These are phyloP conservation scores for Scedosporium apiospermum DNA, from an alignment of 2,329 filamentous ascomycete species.

Conservation along the genomic window DNA sequence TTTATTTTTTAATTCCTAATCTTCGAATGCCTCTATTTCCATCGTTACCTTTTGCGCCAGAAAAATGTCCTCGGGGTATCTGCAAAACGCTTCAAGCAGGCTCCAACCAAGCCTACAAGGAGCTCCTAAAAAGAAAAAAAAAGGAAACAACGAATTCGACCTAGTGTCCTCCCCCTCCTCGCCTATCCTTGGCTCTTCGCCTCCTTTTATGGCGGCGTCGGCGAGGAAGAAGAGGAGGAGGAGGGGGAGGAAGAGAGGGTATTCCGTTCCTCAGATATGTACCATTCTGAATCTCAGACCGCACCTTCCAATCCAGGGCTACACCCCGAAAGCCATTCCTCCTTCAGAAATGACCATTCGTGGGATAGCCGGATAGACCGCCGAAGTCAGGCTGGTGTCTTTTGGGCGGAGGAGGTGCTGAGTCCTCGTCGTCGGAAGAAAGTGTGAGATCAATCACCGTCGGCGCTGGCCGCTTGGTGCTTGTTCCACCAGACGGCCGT, in stretches of 20 bases:
- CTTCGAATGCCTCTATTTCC: background rate
- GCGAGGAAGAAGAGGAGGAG: too few species aligned
- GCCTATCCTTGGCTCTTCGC: too few species aligned
- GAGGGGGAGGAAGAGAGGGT: too few species aligned
- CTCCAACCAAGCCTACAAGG: background rate
- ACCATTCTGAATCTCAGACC: too few species aligned
- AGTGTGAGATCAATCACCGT: constrained; percentile 52
- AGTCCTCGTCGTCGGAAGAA: constrained; percentile 46
- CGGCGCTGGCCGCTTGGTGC: constrained; percentile 37
- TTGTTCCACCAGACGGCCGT: constrained; percentile 18
- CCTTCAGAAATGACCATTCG: background rate
- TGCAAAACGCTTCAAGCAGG: background rate
- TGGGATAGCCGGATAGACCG: background rate
- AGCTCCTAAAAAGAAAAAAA: background rate
- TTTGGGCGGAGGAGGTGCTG: constrained; percentile 35
- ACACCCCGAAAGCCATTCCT: background rate
- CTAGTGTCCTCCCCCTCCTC: background rate
- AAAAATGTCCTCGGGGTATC: background rate
- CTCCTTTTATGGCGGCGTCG: too few species aligned
- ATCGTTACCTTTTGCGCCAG: background rate
- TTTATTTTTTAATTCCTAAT: background rate
- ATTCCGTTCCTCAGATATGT: too few species aligned
- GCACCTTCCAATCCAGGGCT: too few species aligned
- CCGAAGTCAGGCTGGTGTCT: constrained; percentile 23
- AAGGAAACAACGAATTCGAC: background rate